Evolutionary conservation across 2,329 filamentous ascomycete species (phyloP), one percentile per base, ranked within the genome.

Genomic region (Clarireedia sp.): DNA sequence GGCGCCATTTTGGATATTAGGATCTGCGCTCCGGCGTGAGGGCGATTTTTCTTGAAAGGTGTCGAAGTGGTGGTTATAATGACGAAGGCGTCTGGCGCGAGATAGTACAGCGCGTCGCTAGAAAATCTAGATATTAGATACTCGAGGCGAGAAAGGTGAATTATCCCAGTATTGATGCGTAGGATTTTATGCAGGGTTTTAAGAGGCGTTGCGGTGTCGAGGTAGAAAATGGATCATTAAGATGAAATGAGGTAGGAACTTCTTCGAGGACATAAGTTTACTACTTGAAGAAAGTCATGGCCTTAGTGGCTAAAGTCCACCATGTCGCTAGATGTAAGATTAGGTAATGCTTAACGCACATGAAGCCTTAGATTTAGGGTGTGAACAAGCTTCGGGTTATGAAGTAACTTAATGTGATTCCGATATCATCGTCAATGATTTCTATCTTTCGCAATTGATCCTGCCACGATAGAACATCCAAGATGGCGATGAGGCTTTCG

Each of bases 401-500:
- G 8, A 33, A 40, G 44, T 45, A 38, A 36, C 36, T 16, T 48
- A 19, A 14, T 48, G 36, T 36, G 43, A 48, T 48, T 40, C 37
- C 19, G 51, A 53, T 54, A 48, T 56, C 44, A 49, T 50, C 49
- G 24, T 45, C 46, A 49, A 47, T 45, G 45, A 23, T 50, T 52
- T 51, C 44, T 62, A 61, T 26, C 47, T 41, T 36, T 48, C 8
- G 47, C 40, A 58, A 66, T 67, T 66, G 64, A 57, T 70, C 67
- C 62, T 65, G 41, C 67, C 63, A 62, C 69, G 69, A 67, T 49
- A 49, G 58, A 54, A 59, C 50, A 60, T 63, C 61, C 55, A 75
- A 68, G 70, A 85, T 85, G 82, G 81, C 81, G 71, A 80, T 76
- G 72, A 80, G 77, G 70, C 69, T 82, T 67, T 77, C 75, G 67